Base-by-base conservation (phyloP, 2,329 filamentous ascomycete genomes). In the Chaetomium sp. region DNA sequence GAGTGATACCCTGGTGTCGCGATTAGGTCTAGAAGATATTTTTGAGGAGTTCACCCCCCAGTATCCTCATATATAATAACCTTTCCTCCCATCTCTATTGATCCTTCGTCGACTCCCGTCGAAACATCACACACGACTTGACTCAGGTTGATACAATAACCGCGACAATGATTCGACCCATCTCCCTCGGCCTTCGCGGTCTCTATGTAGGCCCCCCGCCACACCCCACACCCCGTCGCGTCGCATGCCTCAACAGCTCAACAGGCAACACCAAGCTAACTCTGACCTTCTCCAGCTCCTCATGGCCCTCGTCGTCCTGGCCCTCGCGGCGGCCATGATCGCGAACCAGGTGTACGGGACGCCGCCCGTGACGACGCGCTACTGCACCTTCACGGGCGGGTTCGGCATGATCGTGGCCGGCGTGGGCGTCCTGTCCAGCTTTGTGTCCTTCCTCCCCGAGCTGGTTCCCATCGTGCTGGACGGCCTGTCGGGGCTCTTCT, bases 341-440 rank as follows among this genome's bases (percentile, higher is more conserved):
- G 63, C 53, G 3, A 53, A 47, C 12, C 68, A 70, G 31, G 65
- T 68, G 33, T 19, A 61, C 49, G 66, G 58, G 51, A 49, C 50
- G 3, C 25, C 64, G 7, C 64, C 68, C 12, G 62, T 58, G 16
- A 72, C 69, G 2, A 70, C 66, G n/a, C 68, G 67, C 27, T 72
- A 70, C 68, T 57, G 50, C 31, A 62, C 57, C 63, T 72, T 71
- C 47, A 68, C 67, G 0, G 70, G 68, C 27, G 65, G 38, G 19
- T 71, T 71, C 27, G 68, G 66, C 61, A 64, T 71, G 42, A 31
- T 72, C 19, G 65, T 67, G 27, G 42, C 55, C n/a, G 27, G 50
- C 23, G 13, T 67, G 2, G 67, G 67, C 13, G 50, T 57, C 35
- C 45, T 59, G 7, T 59, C 63, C 1, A 29, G 65, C 1, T 65